Evolutionary conservation across 371 early-diverging fungal species (phyloP), one percentile per base, ranked within the genome.

Genomic region (Amoeboaphelidium protococcarum): DNA sequence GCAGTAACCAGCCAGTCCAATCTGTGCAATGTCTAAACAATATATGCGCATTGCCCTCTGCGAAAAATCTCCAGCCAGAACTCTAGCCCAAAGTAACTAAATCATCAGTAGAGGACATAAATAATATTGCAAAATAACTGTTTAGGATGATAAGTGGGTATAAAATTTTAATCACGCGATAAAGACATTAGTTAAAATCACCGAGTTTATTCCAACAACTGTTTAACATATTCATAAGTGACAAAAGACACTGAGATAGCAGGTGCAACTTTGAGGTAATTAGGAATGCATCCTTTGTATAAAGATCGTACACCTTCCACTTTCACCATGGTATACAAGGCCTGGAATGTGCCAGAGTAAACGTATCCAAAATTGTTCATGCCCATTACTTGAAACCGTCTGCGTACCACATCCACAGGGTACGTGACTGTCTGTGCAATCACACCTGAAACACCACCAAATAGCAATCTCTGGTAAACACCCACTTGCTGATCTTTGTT

Each of bases 341-440:
- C 82, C 53, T 83, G 73, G 71, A 73, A 75, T 12, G 82, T 82
- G 31, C 68, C 74, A 3, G 55, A 60, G 55, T 83, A 83, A 53
- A 74, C 69, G 58, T 77, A 78, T 26, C 64, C 63, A 43, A 76
- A 67, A 21, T 58, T 62, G 2, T 69, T 63, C 79, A 82, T 75
- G 4, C 80, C 74, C n/a, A 74, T 76, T 47, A 83, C 80, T 59
- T 86, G 87, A 71, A 86, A 74, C 41, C 81, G 66, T 41, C 87
- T 67, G 21, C 87, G 69, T 41, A 86, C 58, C 1, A 86, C 78
- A 50, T 85, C 86, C 21, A 58, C 45, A 0, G 58, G 58, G 42
- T 55, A 58, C 6, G 58, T 48, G 3, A 44, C 52, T 4, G 58
- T 52, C 43, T 58, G 58, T 2, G 55, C 52, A 12, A 47, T 21